Conservation (phyloP, 345 rosid genomes). For the Chamaenerion angustifolium region DNA sequence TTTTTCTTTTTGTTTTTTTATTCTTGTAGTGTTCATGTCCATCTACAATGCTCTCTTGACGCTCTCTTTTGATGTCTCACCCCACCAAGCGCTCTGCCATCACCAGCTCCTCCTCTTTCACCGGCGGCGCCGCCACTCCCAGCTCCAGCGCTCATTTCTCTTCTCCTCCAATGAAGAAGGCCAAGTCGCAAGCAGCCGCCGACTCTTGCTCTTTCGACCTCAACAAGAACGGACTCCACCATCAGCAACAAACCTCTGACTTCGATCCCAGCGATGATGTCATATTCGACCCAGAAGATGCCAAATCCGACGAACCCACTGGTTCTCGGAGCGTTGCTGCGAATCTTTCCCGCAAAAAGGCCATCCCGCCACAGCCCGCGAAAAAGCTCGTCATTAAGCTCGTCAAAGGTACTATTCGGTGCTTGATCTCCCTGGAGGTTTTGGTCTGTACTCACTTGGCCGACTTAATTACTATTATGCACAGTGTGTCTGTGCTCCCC, state of each 20-base stretch:
- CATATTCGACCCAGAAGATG: constrained; percentile 53
- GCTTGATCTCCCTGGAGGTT: constrained; percentile 1
- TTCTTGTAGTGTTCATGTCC: background rate
- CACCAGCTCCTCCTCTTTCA: constrained; percentile 19
- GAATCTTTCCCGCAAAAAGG: constrained; percentile 76
- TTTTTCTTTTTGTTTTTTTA: background rate
- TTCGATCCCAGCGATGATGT: constrained; percentile 18
- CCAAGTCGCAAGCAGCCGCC: constrained; percentile 51
- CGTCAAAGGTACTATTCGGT: constrained; percentile 40
- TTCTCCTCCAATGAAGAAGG: constrained; percentile 47
- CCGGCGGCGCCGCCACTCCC: constrained; percentile 11
- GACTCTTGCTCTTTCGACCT: constrained; percentile 24
- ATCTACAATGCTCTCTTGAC: constrained; percentile 21
- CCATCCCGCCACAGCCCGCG: constrained; percentile 74
- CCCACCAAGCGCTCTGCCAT: constrained; percentile 64
- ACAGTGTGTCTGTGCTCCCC: too few species aligned
- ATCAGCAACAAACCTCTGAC: constrained; percentile 14
- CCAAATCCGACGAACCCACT: constrained; percentile 26
- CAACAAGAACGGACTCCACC: constrained; percentile 45
- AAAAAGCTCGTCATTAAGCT: constrained; percentile 85
- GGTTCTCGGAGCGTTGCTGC: constrained; percentile 30
- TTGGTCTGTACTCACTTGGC: background rate
- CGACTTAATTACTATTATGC: too few species aligned
- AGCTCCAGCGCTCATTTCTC: constrained; percentile 6
- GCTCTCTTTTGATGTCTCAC: constrained; percentile 55